Conservation (phyloP, 2,329 filamentous ascomycete genomes). For the Trichoderma asperellum region DNA sequence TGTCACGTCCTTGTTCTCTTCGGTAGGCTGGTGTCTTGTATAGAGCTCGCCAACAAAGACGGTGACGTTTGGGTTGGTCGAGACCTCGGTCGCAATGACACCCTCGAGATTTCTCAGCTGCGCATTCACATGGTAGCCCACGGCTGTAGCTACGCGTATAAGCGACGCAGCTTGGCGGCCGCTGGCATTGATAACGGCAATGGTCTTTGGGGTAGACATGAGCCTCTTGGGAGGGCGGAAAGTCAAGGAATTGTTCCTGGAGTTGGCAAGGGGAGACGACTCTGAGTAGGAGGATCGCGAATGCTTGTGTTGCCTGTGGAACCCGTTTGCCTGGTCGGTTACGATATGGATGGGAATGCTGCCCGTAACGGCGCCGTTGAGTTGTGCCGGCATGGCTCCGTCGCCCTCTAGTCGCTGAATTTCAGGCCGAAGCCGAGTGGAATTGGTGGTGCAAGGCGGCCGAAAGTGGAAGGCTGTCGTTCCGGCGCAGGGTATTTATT, state of each 20-base stretch:
- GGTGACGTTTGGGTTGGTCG: slow-evolving; percentile 74
- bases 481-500: slow-evolving; percentile 29
- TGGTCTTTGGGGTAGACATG: slow-evolving; percentile 71
- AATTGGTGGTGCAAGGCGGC: slow-evolving; percentile 23
- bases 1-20: slow-evolving; percentile 65
- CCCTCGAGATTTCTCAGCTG: slow-evolving; percentile 88
- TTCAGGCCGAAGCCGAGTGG: slow-evolving; percentile 26
- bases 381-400: slow-evolving; percentile 46
- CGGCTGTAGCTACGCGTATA: slow-evolving; percentile 88
- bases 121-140: slow-evolving; percentile 90
- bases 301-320: slow-evolving; percentile 59
- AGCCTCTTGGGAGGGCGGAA: slow-evolving; percentile 63
- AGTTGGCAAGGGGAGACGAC: slow-evolving; percentile 56
- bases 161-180: slow-evolving; percentile 95
- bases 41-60: slow-evolving; percentile 68
- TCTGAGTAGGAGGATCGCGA: slow-evolving; percentile 66
- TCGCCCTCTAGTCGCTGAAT: slow-evolving; percentile 30
- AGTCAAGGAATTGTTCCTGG: slow-evolving; percentile 63
- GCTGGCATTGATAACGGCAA: slow-evolving; percentile 93
- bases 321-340: slow-evolving; percentile 42
- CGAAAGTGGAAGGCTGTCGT: background rate
- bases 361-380: slow-evolving; percentile 45
- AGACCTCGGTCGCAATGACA: slow-evolving; percentile 85
- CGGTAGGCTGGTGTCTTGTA: slow-evolving; percentile 55
- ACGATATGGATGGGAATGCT: slow-evolving; percentile 46